These are phyloP conservation scores for Picea abies DNA, from an alignment of 83 land plant genomes.

Conservation along the genomic window DNA sequence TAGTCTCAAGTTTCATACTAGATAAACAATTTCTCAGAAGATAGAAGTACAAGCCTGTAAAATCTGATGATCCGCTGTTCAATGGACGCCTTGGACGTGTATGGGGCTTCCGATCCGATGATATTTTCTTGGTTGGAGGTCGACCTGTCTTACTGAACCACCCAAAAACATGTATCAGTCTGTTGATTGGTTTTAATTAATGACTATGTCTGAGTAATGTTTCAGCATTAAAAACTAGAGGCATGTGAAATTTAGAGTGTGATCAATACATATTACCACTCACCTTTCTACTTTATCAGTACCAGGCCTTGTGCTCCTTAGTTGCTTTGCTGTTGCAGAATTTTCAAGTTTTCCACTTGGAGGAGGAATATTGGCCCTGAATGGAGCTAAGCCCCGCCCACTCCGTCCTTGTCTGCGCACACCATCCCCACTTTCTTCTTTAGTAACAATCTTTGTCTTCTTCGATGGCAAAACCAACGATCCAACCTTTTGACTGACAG, in stretches of 20 bases:
- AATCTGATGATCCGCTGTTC: slow-evolving; percentile 47
- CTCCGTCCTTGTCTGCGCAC: slow-evolving; percentile 94
- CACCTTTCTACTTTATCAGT: slow-evolving; percentile 78
- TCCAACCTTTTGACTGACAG: slow-evolving; percentile 40
- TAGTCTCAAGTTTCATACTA: neutral
- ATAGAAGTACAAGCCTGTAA: slow-evolving; percentile 42
- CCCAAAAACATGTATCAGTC: neutral
- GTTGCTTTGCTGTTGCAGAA: slow-evolving; percentile 56
- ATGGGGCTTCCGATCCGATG: slow-evolving; percentile 68
- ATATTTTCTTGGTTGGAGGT: slow-evolving; percentile 73
- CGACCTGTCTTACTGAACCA: slow-evolving; percentile 84
- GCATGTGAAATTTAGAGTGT: neutral
- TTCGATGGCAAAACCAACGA: slow-evolving; percentile 41
- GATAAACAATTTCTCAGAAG: neutral
- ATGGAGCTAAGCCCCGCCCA: slow-evolving; percentile 59
- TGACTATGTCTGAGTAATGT: neutral
- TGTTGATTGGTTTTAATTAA: neutral
- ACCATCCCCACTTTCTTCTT: slow-evolving; percentile 86
- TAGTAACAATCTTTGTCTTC: slow-evolving; percentile 45
- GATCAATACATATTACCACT: neutral
- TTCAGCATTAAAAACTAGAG: neutral
- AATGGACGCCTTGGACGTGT: slow-evolving; percentile 57
- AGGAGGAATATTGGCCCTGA: slow-evolving; percentile 36
- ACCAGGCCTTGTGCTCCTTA: slow-evolving; percentile 59
- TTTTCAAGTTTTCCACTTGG: slow-evolving; percentile 65